Evolutionary conservation across 768 basidiomycete genomes (phyloP), one percentile per base, ranked within the genome.

Genomic region (Lactarius sanguifluus): DNA sequence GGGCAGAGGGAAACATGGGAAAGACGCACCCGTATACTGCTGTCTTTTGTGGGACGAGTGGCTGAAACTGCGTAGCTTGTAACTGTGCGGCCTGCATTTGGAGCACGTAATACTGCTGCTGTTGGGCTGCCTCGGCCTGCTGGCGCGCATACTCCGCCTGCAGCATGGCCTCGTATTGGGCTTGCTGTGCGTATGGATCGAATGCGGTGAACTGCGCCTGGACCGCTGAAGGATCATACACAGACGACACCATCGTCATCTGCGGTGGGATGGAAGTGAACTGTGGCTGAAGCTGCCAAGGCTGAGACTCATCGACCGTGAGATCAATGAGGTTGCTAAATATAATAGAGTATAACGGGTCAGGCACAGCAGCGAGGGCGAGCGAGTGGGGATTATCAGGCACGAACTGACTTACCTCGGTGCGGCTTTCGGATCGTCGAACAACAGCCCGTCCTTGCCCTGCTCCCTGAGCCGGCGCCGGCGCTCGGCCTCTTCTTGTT

Each of bases 101-200:
- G 36, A 83, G 71, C 5, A 79, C 81, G 80, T 57, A 82, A 74
- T 76, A 79, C 67, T 80, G 79, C 56, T 79, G 76, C 64, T 71
- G 71, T 30, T 80, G 64, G 80, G 62, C 64, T 59, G 73, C 61
- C 75, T 79, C 72, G 9, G 81, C 79, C 67, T 92, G 90, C 70
- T 91, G 90, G 50, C 83, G 85, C 64, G 87, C 73, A 79, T 85
- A 88, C 71, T 92, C 89, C 20, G 86, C 86, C 75, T 90, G 79
- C 66, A 88, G 87, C 70, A 88, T 83, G 12, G 87, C 88, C 75
- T 95, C 92, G 70, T 95, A 92, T 72, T 94, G 89, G 41, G 87
- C 85, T 72, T 94, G 94, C 73, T 93, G 92, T 72, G 90, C 90
- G 68, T 91, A 92, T 0, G 91, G 91, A 76, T 96, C 96, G 81